phyloP scores from a whole-genome alignment of 306 rosid genomes.

The Purshia tridentata region DNA sequence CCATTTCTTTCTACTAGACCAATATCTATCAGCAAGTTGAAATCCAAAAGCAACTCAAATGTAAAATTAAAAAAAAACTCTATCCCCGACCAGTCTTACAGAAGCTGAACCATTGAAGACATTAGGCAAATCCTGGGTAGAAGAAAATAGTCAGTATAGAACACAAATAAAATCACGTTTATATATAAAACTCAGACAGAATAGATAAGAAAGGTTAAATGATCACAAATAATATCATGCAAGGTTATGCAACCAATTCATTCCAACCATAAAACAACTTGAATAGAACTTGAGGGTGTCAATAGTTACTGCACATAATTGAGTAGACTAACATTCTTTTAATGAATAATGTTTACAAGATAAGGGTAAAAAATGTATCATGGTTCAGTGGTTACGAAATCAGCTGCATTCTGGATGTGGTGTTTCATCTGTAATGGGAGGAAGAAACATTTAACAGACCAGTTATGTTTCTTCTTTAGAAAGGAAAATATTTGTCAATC shows the following conservation, averaged over 20 bases:
- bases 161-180: slow-evolving; percentile 2
- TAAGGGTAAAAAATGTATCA: neutral
- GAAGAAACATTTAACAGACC: neutral
- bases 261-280: too few relatives aligned
- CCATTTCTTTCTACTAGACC: slow-evolving; percentile 58
- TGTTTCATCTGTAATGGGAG: neutral
- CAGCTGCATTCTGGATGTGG: neutral
- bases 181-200: neutral
- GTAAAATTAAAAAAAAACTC: slow-evolving; percentile 33
- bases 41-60: slow-evolving; percentile 47
- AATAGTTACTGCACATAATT: neutral
- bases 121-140: slow-evolving; percentile 48
- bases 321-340: neutral
- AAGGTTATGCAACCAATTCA: neutral
- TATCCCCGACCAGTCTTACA: slow-evolving; percentile 34
- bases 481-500: too few relatives aligned
- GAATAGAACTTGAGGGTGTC: neutral
- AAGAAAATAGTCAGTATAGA: slow-evolving; percentile 20
- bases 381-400: neutral
- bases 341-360: neutral
- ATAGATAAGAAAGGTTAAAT: neutral
- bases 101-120: slow-evolving; percentile 37
- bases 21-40: slow-evolving; percentile 49
- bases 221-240: neutral
- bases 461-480: too few relatives aligned